Evolutionary conservation across 345 rosid species (phyloP), one percentile per base, ranked within the genome.

Genomic region (Citrus maxima): DNA sequence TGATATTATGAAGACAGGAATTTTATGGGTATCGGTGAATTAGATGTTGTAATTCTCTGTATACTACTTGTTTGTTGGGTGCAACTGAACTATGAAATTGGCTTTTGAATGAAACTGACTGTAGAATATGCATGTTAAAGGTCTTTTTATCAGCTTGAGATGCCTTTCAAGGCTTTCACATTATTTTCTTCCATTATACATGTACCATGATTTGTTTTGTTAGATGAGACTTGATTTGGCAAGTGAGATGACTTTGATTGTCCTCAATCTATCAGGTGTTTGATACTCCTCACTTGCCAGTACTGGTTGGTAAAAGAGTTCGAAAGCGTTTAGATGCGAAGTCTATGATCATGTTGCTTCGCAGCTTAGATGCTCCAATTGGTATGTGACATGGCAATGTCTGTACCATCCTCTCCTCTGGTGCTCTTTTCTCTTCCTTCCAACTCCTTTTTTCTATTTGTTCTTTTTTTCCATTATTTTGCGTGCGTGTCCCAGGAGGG

Each of bases 281-380:
- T 88, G 98, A 95, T 88, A 79, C 96, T 51, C 99, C 99, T 66
- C 79, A 77, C 81, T 77, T 93, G 83, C 88, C 89, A 51, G 87
- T 93, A 42, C 77, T 84, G 76, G 93, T 93, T 73, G 91, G 98
- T 55, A 89, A 88, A 77, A 83, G 89, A 80, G 81, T 86, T 76
- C 86, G 97, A 65, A 93, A 88, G 82, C 96, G 97, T 72, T 85
- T 93, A 80, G 98, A 95, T 86, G 88, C 90, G 12, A 90, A 86
- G 87, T 88, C 95, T 58, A 93, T 93, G 18, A 91, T 93, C 63
- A 86, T 87, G 76, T 77, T 93, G 91, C 87, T 93, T 85, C 91
- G 73, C 25, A 85, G 85, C 77, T 81, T 95, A 66, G 89, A 93
- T 77, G 87, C 89, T 80, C 97, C 97, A 27, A 9, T 80, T 55